Evolutionary conservation across 75 land plant genomes (phyloP).

Genomic region (Ceratopteris richardii): DNA sequence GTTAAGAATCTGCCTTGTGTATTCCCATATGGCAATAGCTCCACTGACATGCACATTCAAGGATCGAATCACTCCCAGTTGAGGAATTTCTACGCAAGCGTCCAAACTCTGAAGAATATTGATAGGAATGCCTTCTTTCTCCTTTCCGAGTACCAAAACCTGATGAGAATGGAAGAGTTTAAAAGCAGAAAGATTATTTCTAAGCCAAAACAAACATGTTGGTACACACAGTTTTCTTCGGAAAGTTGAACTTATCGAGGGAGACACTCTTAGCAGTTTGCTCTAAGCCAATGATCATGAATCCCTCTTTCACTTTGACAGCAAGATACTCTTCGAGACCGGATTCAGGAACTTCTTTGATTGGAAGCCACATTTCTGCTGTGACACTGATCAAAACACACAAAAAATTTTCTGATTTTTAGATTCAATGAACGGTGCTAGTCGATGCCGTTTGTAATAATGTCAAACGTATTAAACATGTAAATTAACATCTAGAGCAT

Average conservation of each 20-base stretch:
- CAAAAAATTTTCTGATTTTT: too few relatives aligned
- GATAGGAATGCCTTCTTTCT: constrained; percentile 85
- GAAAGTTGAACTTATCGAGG: constrained; percentile 53
- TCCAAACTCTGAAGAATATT: constrained; percentile 77
- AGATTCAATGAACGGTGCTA: too few relatives aligned
- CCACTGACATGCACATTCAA: constrained; percentile 95
- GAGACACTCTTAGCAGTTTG: constrained; percentile 78
- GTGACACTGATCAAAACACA: constrained; percentile 55
- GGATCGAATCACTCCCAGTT: constrained; percentile 72
- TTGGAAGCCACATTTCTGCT: constrained; percentile 90
- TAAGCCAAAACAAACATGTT: too few relatives aligned
- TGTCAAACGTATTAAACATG: too few relatives aligned
- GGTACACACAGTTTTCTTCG: constrained; percentile 53
- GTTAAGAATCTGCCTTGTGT: constrained; percentile 53
- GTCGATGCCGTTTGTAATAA: too few relatives aligned
- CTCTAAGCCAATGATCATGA: constrained; percentile 75
- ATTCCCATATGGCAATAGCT: constrained; percentile 95
- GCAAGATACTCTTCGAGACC: constrained; percentile 52
- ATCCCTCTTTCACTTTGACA: constrained; percentile 65
- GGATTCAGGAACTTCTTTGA: constrained; percentile 60
- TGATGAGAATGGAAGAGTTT: too few relatives aligned
- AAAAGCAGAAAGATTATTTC: too few relatives aligned
- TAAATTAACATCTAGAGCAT: too few relatives aligned
- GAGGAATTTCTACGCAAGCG: constrained; percentile 88
- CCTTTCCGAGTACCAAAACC: constrained; percentile 85